Evolutionary conservation across 176 grass and related monocot genomes (phyloP), one percentile per base, ranked within the genome.

Genomic region (Eremochloa ophiuroides): DNA sequence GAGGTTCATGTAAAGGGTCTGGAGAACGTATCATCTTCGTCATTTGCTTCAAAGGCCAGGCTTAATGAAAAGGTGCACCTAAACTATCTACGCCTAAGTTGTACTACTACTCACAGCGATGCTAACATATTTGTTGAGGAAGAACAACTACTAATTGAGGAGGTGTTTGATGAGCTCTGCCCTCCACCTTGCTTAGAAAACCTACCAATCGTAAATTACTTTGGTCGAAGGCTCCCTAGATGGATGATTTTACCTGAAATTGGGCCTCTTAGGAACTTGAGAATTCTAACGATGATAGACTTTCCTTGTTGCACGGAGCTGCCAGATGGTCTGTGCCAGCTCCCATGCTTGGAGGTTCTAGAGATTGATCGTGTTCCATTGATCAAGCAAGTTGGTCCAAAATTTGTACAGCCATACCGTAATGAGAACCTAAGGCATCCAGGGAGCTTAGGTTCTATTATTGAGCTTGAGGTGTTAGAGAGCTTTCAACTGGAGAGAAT

Each of bases 161-260:
- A 58, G 3, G 71, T 82, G 10, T 60, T 77, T 55, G 64, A 87
- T 27, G 79, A 77, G 50, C 48, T 87, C 10, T 82, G 73, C 6
- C 79, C 79, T 50, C 72, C 85, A 0, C 7, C 23, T 16, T 39
- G 20, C 10, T 5, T 87, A 38, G 64, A 85, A 46, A 26, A 4
- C 15, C 44, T 77, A 46, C 0, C 8, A 14, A 78, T 85, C 38
- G 2, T 2, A 4, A 50, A 38, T 2, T 85, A 70, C 13, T 75
- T 55, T 62, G 74, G 83, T 30, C 17, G 27, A 17, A 18, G 33
- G 11, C 62, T 59, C 33, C 73, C 83, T 46, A 71, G 20, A 5
- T 85, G 83, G 83, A 39, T 76, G 51, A 40, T 20, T 6, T 29
- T 59, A 3, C 14, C 25, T 8, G 30, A 3, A 17, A 41, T 25